Conservation (phyloP, 2,329 filamentous ascomycete species). For the Trichoderma simmonsii region DNA sequence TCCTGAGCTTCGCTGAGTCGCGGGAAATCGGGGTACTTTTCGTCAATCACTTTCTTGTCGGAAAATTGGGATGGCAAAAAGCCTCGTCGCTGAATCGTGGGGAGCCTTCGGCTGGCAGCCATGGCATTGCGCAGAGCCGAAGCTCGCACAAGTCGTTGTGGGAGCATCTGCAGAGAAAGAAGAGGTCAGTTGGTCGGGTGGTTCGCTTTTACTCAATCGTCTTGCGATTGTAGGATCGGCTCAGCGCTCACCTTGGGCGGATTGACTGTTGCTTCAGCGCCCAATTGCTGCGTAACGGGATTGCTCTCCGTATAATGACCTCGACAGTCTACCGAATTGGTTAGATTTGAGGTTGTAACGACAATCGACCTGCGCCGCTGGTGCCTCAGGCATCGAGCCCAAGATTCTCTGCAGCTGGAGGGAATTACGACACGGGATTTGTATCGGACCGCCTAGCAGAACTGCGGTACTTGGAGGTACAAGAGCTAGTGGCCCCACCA, state of each 20-base stretch:
- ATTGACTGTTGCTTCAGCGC: slow-evolving; percentile 30
- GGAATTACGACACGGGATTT: slow-evolving; percentile 7
- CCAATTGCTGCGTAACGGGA: slow-evolving; percentile 38
- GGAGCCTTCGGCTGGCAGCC: slow-evolving; percentile 47
- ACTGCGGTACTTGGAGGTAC: slow-evolving; percentile 4
- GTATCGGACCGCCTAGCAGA: slow-evolving; percentile 8
- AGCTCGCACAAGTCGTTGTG: slow-evolving; percentile 55
- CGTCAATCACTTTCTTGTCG: slow-evolving; percentile 46
- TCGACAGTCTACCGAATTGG: slow-evolving; percentile 19
- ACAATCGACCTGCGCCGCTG: slow-evolving; percentile 22
- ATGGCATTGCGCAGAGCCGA: slow-evolving; percentile 43
- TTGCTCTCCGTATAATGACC: slow-evolving; percentile 30
- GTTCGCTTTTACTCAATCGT: not conserved
- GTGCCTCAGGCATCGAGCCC: slow-evolving; percentile 36
- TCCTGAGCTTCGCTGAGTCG: slow-evolving; percentile 58
- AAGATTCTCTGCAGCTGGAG: not conserved
- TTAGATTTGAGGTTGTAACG: slow-evolving; percentile 32
- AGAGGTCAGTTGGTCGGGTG: not conserved
- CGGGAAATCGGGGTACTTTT: slow-evolving; percentile 51
- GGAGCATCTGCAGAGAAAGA: slow-evolving; percentile 52
- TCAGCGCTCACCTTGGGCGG: slow-evolving; percentile 32
- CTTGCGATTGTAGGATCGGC: not conserved
- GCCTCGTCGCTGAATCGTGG: slow-evolving; percentile 54
- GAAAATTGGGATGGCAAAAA: slow-evolving; percentile 52
- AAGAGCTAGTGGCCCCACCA: not conserved